Evolutionary conservation across 768 basidiomycete species (phyloP).

Genomic region (Lyophyllum shimeji): DNA sequence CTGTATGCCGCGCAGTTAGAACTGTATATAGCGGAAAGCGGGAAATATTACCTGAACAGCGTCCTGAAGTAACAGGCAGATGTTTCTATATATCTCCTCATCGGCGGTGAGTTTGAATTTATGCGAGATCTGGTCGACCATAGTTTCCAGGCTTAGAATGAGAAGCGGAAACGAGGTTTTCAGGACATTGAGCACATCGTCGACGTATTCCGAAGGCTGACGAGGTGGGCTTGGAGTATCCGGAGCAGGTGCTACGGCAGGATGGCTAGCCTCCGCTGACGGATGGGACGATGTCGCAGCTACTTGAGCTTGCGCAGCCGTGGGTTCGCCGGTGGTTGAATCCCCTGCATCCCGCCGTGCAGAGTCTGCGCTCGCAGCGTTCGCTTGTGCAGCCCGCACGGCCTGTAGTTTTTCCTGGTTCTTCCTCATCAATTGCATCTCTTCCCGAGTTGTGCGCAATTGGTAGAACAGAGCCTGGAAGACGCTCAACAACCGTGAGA

Average conservation of each 20-base stretch:
- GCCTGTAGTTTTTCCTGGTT: conserved; percentile 39
- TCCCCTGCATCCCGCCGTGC: conserved; percentile 30
- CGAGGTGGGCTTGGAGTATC: conserved; percentile 37
- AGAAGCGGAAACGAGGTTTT: conserved; percentile 96
- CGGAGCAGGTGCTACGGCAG: conserved; percentile 18
- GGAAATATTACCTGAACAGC: conserved; percentile 65
- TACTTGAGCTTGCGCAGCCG: conserved; percentile 15
- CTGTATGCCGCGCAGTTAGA: conserved; percentile 31
- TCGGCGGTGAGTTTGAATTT: conserved; percentile 89
- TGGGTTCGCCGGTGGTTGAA: conserved; percentile 20
- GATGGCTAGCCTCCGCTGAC: conserved; percentile 15
- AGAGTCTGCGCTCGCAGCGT: conserved; percentile 27
- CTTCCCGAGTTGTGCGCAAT: conserved; percentile 67
- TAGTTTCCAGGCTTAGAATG: conserved; percentile 92
- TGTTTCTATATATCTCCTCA: conserved; percentile 91
- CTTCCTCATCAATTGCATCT: conserved; percentile 41
- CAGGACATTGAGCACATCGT: conserved; percentile 89
- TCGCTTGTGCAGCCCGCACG: conserved; percentile 31
- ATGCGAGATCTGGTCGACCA: conserved; percentile 90
- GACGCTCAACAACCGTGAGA: conserved; percentile 8
- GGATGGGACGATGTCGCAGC: conserved; percentile 12
- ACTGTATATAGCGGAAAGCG: neutral
- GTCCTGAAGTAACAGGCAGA: conserved; percentile 85
- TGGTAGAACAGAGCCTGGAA: conserved; percentile 92
- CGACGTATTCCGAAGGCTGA: conserved; percentile 87